Base-by-base conservation (phyloP, 352 stramenopile genomes). In the Aphanomyces invadans region DNA sequence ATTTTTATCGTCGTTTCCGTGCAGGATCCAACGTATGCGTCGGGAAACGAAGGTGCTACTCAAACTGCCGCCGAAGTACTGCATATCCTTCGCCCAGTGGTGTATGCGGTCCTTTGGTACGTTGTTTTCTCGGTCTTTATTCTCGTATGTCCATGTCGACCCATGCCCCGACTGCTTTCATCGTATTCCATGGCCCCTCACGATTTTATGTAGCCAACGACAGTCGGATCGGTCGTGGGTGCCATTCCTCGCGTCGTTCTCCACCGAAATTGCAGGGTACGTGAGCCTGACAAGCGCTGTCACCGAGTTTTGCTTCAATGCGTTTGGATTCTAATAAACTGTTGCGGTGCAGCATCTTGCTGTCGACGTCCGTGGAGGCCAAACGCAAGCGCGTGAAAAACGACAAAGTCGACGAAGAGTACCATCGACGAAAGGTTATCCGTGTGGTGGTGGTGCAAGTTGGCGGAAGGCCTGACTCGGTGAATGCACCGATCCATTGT, bases 1-100 rank as follows among this genome's bases (percentile, higher is more conserved):
- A 2, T 31, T n/a, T n/a, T n/a, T n/a, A 54, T 38, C 29, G 21
- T 57, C 15, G 5, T 19, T n/a, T n/a, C n/a, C 26, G 5, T 10
- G n/a, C 57, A 67, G 60, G 60, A 67, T 12, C 15, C 60, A 3
- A 57, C 42, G 10, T 49, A 42, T 26, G 60, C 60, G 25, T 67
- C 60, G 17, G 60, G 60, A 4, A n/a, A 67, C 23, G 60, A 67
- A 57, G 60, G 45, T 25, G 21, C 60, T 67, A 80, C 31, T 29
- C 73, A 92, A 15, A 54, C 92, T 28, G 73, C 65, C 15, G 83
- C 83, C 42, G 85, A 94, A 64, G 31, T 91, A 45, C 81, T 89
- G 29, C 85, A 94, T 55, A 88, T 91, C 46, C 67, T 91, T 33
- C 80, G 85, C 10, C 85, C 85, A 9, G 69, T 89, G 1, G 71